Percentiles rank a stretch among this genome's conserved stretches.
phyloP scores from a whole-genome alignment of 495 filamentous ascomycete species.

The Penicillium maclennaniae region DNA sequence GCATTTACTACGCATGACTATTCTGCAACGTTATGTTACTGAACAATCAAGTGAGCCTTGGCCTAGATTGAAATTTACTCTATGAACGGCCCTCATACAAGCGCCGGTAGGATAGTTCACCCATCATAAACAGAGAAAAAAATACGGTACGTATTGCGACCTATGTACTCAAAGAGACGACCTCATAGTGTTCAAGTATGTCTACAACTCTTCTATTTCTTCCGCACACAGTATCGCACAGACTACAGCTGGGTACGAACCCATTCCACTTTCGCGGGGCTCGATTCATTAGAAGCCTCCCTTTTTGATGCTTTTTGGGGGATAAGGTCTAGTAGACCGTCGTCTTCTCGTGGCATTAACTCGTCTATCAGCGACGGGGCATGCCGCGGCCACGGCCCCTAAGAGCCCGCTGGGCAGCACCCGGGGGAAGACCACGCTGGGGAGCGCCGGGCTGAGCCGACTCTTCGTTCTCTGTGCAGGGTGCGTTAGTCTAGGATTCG shows the following conservation, averaged over 20 bases:
- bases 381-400: constrained; percentile 84
- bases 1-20: too few species aligned
- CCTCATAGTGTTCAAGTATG: constrained; percentile 8
- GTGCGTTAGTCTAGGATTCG: constrained; percentile 16
- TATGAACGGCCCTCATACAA: too few species aligned
- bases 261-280: constrained; percentile 1
- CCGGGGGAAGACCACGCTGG: constrained; percentile 74
- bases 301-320: constrained; percentile 17
- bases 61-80: too few species aligned
- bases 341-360: constrained; percentile 23
- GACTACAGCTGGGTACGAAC: constrained; percentile 1
- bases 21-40: too few species aligned
- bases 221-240: constrained; percentile 7
- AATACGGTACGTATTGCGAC: background rate
- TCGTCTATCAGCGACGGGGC: constrained; percentile 53
- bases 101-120: too few species aligned
- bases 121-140: too few species aligned
- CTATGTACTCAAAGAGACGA: constrained; percentile 16
- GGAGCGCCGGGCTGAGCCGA: constrained; percentile 76
- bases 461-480: constrained; percentile 72
- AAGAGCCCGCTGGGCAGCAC: constrained; percentile 87
- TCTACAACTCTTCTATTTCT: constrained; percentile 15
- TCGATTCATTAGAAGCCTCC: constrained; percentile 17
- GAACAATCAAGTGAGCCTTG: too few species aligned
- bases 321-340: constrained; percentile 13